Base-by-base conservation (phyloP, 345 rosid species). In the Populus simonii region DNA sequence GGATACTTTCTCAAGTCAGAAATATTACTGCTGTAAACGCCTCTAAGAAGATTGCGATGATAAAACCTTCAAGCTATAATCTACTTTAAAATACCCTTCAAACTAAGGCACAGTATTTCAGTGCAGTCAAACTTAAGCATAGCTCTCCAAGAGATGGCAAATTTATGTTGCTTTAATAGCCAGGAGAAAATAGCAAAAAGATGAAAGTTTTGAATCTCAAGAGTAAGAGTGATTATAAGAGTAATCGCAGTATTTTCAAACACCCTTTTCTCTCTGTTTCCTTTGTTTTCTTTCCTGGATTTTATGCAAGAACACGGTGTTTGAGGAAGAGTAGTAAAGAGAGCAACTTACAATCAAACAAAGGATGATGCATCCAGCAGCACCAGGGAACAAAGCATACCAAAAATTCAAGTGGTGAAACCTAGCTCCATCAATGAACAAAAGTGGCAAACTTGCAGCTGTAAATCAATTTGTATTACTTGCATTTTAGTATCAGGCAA, bases 391-490 rank as follows among this genome's bases (percentile, higher is more conserved):
- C 83, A 93, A 76, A 25, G 94, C 92, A 55, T 87, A 93, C 98
- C 97, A 91, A 41, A 83, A 83, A 73, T 89, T 91, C 80, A 95
- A 86, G 59, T 73, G 83, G 70, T 93, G 97, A 62, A 95, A 76
- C 89, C 91, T 92, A 51, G 85, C 92, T 77, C 93, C 93, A 81
- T 95, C 97, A 38, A 93, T 90, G 91, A 95, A 95, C 75, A 95
- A 69, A 76, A 95, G 77, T 4, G 99, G 99, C 89, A 92, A 83
- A 81, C 99, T 92, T 23, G 99, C 99, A 81, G 99, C 98, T 95
- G 85, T 68, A 73, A 23, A 51, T 31, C 27, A 6, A 45, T 62
- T 74, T 23, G 69, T 29, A 25, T n/a, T 36, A 61, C 27, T 29
- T 23, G 27, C 35, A 31, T 66, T 33, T 47, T 43, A 70, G 38